These are phyloP conservation scores for Neofusicoccum laricinum DNA, from an alignment of 2,329 filamentous ascomycete genomes.

Conservation along the genomic window DNA sequence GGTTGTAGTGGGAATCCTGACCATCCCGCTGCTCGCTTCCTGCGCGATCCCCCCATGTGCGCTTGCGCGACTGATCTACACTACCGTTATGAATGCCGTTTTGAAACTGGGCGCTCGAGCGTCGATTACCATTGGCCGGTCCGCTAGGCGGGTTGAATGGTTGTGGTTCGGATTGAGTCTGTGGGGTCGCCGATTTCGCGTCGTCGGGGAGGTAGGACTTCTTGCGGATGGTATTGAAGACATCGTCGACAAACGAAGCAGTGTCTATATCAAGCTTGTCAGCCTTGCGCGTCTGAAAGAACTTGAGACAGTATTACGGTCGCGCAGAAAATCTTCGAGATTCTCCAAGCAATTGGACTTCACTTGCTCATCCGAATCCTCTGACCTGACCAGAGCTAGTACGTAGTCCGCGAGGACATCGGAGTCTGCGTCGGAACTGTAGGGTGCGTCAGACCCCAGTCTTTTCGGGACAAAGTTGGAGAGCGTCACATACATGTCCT, in stretches of 20 bases:
- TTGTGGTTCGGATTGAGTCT: constrained; percentile 26
- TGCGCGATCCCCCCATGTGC: constrained; percentile 55
- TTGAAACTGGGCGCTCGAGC: constrained; percentile 19
- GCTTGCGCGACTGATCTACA: constrained; percentile 49
- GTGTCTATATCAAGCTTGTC: constrained; percentile 45
- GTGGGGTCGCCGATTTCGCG: constrained; percentile 22
- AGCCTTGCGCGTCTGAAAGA: neutral
- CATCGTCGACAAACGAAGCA: constrained; percentile 64
- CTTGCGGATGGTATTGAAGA: constrained; percentile 64
- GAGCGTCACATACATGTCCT: constrained; percentile 61
- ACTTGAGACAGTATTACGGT: constrained; percentile 48
- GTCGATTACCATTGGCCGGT: constrained; percentile 21
- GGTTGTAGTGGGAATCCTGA: constrained; percentile 38
- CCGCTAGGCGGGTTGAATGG: constrained; percentile 25
- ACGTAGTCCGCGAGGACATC: constrained; percentile 83
- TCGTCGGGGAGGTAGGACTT: constrained; percentile 42
- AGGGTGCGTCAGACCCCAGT: neutral
- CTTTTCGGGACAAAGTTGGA: neutral
- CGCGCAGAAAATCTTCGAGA: constrained; percentile 71
- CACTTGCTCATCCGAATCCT: constrained; percentile 63
- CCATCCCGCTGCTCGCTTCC: constrained; percentile 41
- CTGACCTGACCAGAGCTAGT: constrained; percentile 70
- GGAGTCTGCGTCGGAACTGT: constrained; percentile 72
- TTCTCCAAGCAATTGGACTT: constrained; percentile 67
- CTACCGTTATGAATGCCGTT: constrained; percentile 19